Evolutionary conservation across 352 stramenopile genomes (phyloP), one percentile per base, ranked within the genome.

Genomic region (Phytophthora ohioensis): DNA sequence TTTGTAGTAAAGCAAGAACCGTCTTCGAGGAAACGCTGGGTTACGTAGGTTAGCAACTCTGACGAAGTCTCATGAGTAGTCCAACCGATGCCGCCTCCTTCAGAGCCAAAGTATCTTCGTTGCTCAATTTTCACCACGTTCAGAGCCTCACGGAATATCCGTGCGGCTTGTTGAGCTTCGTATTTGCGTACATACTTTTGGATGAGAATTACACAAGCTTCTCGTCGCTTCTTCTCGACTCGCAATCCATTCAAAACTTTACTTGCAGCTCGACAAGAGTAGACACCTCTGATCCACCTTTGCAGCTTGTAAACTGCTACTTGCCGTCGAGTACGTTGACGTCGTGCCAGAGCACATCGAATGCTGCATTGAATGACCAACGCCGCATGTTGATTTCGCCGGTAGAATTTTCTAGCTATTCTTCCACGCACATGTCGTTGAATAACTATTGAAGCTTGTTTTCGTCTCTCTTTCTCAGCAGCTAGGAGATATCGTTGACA

Each of bases 181-280:
- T 82, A 71, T 9, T 80, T 81, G 0, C 84, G 76, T 0, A 80
- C 73, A 5, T 81, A 72, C 38, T 88, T 90, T 58, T 91, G 82
- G 48, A 92, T 86, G 8, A 91, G 55, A 54, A 88, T 32, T 12
- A 85, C 79, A 0, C 74, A 87, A 27, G 75, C 73, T 39, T 76
- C 58, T 17, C 76, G 42, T n/a, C 81, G 64, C 36, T 67, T 47
- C 30, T 72, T 67, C 58, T 82, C 69, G 5, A 59, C 66, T 32
- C 42, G 60, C 30, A 76, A 32, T 38, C 80, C 38, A 21, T 67
- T 58, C 1, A 81, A 70, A 3, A 85, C 57, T 45, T 75, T 62
- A 10, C 38, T 45, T 12, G 75, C 75, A 13, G 63, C 10, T 15
- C 67, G 65, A 30, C 75, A 73, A 12, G 69, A 64, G 30, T 64